These are phyloP conservation scores for Ceriops zippeliana DNA, from an alignment of 345 rosid species.

Conservation along the genomic window DNA sequence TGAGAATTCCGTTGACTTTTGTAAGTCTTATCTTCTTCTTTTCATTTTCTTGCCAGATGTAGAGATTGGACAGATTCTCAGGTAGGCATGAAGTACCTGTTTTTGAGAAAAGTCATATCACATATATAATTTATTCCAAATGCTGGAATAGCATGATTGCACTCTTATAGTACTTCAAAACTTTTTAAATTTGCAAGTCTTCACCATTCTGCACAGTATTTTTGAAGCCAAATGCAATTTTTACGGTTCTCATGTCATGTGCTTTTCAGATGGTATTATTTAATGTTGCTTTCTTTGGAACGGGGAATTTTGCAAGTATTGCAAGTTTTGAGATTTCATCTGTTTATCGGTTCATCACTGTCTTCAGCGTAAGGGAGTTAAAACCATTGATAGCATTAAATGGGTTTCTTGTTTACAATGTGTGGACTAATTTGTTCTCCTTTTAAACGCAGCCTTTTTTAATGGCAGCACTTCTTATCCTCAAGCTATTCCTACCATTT, in stretches of 20 bases:
- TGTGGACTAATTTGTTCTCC: conserved; percentile 14
- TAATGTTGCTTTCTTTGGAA: conserved; percentile 94
- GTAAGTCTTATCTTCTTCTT: conserved; percentile 43
- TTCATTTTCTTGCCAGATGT: neutral
- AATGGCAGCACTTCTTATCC: conserved; percentile 91
- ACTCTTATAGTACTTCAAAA: too few relatives aligned
- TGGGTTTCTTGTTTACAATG: conserved; percentile 14
- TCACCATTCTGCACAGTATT: neutral
- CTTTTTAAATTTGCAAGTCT: neutral
- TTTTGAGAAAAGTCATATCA: neutral
- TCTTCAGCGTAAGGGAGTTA: conserved; percentile 76
- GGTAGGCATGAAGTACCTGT: neutral
- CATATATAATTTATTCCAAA: too few relatives aligned
- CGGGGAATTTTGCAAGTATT: conserved; percentile 96
- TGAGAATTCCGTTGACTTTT: conserved; percentile 76
- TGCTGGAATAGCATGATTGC: too few relatives aligned
- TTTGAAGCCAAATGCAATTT: conserved; percentile 10
- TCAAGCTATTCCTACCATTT: conserved; percentile 96
- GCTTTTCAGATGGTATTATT: conserved; percentile 73
- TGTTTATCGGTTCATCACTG: conserved; percentile 84
- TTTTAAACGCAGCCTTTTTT: conserved; percentile 69
- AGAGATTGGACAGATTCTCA: too few relatives aligned
- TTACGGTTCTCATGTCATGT: conserved; percentile 18
- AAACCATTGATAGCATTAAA: neutral
- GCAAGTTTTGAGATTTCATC: conserved; percentile 99